phyloP scores from a whole-genome alignment of 2,329 filamentous ascomycete genomes.

The Xylaria polymorpha region DNA sequence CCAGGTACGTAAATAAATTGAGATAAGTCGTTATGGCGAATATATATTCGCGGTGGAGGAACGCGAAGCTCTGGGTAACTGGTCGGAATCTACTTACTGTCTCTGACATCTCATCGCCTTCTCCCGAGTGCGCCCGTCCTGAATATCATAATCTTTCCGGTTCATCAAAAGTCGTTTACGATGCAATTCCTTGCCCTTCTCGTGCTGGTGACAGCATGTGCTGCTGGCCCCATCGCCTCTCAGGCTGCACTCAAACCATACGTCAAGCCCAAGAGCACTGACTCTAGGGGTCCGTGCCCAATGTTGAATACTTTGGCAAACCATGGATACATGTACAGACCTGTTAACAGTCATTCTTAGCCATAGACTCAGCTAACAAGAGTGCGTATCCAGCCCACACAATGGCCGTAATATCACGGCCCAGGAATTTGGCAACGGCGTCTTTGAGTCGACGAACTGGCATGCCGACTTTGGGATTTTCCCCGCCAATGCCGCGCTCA shows the following conservation, averaged over 20 bases:
- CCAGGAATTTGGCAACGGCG: conserved; percentile 32
- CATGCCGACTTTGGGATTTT: conserved; percentile 35
- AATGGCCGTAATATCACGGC: conserved; percentile 38
- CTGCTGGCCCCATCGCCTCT: conserved; percentile 29
- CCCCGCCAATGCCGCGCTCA: conserved; percentile 25
- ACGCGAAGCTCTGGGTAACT: background rate
- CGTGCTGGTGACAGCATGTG: conserved; percentile 27
- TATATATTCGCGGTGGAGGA: conserved; percentile 28
- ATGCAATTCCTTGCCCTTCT: conserved; percentile 38
- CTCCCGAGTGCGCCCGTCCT: background rate
- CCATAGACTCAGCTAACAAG: conserved; percentile 9
- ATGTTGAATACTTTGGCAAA: conserved; percentile 44
- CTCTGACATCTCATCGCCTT: background rate
- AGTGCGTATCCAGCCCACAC: conserved; percentile 25
- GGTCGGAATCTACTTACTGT: background rate
- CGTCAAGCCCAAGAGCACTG: conserved; percentile 33
- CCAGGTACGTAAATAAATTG: background rate
- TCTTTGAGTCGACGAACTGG: conserved; percentile 37
- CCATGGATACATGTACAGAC: conserved; percentile 41
- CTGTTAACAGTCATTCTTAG: background rate
- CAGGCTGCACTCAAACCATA: conserved; percentile 36
- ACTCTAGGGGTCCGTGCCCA: conserved; percentile 42
- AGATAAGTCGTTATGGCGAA: background rate
- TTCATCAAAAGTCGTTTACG: background rate
- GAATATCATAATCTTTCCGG: too few species aligned